phyloP scores from a whole-genome alignment of 2,329 filamentous ascomycete genomes.

The Cladobotryum mycophilum region DNA sequence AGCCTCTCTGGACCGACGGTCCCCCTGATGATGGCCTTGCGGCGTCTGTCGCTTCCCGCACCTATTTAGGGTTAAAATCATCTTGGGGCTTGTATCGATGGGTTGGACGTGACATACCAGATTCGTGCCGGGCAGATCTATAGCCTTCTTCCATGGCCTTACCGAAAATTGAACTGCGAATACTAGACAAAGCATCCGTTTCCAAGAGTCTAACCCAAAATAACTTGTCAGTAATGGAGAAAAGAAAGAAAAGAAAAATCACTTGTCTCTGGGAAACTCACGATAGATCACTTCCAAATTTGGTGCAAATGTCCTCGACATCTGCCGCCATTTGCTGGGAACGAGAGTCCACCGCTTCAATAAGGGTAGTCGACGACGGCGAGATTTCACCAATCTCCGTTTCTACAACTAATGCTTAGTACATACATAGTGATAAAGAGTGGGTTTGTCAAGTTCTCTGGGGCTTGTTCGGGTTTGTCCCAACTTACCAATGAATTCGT shows the following conservation, averaged over 20 bases:
- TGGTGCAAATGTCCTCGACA: neutral
- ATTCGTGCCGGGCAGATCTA: constrained; percentile 22
- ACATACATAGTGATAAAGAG: too few relatives aligned
- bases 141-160: constrained; percentile 32
- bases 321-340: neutral
- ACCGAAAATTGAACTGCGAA: constrained; percentile 33
- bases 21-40: constrained; percentile 28
- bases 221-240: neutral
- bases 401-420: neutral
- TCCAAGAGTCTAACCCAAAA: constrained; percentile 23
- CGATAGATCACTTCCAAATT: neutral
- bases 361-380: neutral
- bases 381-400: neutral
- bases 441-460: too few relatives aligned
- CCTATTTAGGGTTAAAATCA: constrained; percentile 19
- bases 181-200: constrained; percentile 28
- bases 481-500: constrained; percentile 16
- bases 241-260: too few relatives aligned
- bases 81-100: neutral
- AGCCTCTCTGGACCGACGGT: constrained; percentile 20
- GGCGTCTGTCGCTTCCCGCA: constrained; percentile 24
- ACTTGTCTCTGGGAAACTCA: neutral
- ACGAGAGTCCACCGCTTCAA: neutral
- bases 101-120: constrained; percentile 20
- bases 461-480: neutral